These are phyloP conservation scores for Penicillium ochrochloron DNA, from an alignment of 495 filamentous ascomycete genomes.

Conservation along the genomic window DNA sequence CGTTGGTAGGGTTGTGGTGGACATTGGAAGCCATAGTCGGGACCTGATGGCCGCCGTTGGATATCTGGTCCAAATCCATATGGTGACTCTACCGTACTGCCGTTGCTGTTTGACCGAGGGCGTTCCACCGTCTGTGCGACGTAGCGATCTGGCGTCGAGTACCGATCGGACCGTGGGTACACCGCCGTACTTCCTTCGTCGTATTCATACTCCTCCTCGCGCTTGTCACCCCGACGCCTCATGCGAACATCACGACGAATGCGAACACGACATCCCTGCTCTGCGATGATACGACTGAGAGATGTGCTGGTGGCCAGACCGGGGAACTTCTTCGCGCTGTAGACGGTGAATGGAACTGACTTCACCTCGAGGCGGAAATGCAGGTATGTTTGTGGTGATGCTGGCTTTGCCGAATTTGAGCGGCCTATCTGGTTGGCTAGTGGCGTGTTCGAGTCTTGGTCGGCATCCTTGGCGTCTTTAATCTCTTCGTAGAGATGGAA, in stretches of 20 bases:
- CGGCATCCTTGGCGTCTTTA: slow-evolving; percentile 73
- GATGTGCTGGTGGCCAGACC: slow-evolving; percentile 88
- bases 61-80: slow-evolving; percentile 38
- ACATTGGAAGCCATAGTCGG: slow-evolving; percentile 55
- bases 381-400: slow-evolving; percentile 46
- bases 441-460: slow-evolving; percentile 50
- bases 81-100: slow-evolving; percentile 57
- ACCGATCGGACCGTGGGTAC: slow-evolving; percentile 61
- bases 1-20: slow-evolving; percentile 43
- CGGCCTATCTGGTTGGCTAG: slow-evolving; percentile 31
- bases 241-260: slow-evolving; percentile 97
- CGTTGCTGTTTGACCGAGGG: slow-evolving; percentile 74
- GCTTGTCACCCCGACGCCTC: slow-evolving; percentile 83
- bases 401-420: slow-evolving; percentile 34
- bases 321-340: slow-evolving; percentile 98
- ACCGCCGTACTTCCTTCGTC: slow-evolving; percentile 63
- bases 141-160: slow-evolving; percentile 57
- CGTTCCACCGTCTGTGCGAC: slow-evolving; percentile 54
- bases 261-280: slow-evolving; percentile 95
- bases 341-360: slow-evolving; percentile 85
- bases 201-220: slow-evolving; percentile 64
- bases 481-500: slow-evolving; percentile 95
- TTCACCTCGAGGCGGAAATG: slow-evolving; percentile 89
- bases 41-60: slow-evolving; percentile 58
- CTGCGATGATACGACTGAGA: slow-evolving; percentile 87